These are phyloP conservation scores for Drechslera avenae DNA, from an alignment of 2,329 filamentous ascomycete genomes.

Conservation along the genomic window DNA sequence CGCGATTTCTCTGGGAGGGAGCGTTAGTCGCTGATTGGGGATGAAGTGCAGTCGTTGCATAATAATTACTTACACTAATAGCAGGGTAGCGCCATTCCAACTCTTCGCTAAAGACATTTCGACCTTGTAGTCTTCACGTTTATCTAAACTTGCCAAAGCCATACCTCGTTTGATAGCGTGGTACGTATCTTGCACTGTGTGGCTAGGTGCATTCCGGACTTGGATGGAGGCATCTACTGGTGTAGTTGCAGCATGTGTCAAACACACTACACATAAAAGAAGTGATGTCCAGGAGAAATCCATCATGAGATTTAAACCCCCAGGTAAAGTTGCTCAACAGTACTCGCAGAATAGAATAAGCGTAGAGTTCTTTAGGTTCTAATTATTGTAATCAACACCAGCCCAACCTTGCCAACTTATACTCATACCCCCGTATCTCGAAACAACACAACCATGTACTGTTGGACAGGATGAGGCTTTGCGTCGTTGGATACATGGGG, in stretches of 20 bases:
- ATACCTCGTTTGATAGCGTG: slow-evolving; percentile 16
- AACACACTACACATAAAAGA: background rate
- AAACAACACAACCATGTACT: background rate
- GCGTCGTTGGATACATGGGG: background rate
- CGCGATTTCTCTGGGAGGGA: slow-evolving; percentile 2
- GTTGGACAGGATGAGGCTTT: background rate
- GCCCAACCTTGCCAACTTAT: slow-evolving; percentile 3
- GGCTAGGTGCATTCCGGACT: slow-evolving; percentile 18
- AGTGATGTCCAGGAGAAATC: background rate
- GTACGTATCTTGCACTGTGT: slow-evolving; percentile 16
- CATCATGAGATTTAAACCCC: background rate
- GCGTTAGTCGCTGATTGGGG: background rate
- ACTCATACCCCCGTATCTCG: background rate
- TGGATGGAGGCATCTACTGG: background rate
- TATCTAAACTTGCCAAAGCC: slow-evolving; percentile 6
- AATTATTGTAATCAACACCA: background rate
- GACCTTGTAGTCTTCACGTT: slow-evolving; percentile 19
- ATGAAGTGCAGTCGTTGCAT: background rate
- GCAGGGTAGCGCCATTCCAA: slow-evolving; percentile 48
- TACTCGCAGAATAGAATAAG: no score
- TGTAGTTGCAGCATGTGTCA: background rate
- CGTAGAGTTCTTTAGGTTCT: no score
- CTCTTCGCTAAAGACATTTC: slow-evolving; percentile 44
- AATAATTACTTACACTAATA: slow-evolving; percentile 37
- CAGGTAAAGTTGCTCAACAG: no score